These are phyloP conservation scores for Lasiodiplodia hormozganensis DNA, from an alignment of 2,329 filamentous ascomycete genomes.

Conservation along the genomic window DNA sequence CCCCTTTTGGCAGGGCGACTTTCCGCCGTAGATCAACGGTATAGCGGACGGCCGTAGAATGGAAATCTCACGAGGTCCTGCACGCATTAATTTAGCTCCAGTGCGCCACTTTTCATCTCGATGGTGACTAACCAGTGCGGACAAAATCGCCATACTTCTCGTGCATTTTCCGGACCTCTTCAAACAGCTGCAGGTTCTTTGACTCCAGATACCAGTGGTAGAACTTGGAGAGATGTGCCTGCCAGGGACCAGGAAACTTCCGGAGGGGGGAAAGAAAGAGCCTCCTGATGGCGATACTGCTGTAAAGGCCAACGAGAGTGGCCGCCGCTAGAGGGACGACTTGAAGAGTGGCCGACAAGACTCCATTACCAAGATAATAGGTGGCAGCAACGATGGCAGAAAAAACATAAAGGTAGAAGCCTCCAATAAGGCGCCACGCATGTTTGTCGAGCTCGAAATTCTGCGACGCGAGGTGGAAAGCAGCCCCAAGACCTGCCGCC, in stretches of 20 bases:
- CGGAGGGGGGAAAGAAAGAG: conserved; percentile 49
- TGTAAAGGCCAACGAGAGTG: conserved; percentile 30
- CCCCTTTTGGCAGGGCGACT: conserved; percentile 44
- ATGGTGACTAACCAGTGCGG: conserved; percentile 30
- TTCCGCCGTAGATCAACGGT: conserved; percentile 37
- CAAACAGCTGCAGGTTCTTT: conserved; percentile 16
- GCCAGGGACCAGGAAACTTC: conserved; percentile 32
- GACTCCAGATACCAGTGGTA: conserved; percentile 7
- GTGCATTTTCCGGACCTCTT: conserved; percentile 26
- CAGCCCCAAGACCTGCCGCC: background rate
- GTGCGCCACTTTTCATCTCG: background rate
- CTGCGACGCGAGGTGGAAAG: conserved; percentile 5
- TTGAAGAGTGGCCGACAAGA: background rate
- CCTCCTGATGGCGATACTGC: conserved; percentile 50
- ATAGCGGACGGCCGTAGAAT: conserved; percentile 38
- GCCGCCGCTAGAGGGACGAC: background rate
- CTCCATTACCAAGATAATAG: background rate
- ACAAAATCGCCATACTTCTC: conserved; percentile 29
- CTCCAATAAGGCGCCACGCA: conserved; percentile 12
- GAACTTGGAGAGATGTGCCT: conserved; percentile 22
- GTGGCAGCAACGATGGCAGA: background rate
- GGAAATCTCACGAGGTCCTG: conserved; percentile 37
- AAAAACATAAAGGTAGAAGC: background rate
- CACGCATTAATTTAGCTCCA: background rate
- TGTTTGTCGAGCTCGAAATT: conserved; percentile 13